Base-by-base conservation (phyloP, 352 stramenopile species). In the Phytophthora gonapodyides region DNA sequence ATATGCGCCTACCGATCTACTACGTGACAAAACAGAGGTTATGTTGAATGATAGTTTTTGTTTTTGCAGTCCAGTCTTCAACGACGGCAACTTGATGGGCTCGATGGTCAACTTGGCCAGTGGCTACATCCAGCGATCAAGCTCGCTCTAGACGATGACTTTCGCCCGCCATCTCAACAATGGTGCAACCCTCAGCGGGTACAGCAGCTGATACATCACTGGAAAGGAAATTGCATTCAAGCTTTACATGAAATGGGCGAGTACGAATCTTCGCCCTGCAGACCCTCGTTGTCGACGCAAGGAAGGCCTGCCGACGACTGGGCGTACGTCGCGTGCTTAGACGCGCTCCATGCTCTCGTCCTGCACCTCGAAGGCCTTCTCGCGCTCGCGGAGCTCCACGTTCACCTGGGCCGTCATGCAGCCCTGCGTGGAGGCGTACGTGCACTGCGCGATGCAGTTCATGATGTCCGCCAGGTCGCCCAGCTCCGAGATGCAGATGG, bases 381-480 rank as follows among this genome's bases (percentile, higher is more conserved):
- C 87, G 47, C 89, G 88, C 51, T 87, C 75, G n/a, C 94, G 82
- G 34, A 98, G 87, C 78, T 98, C 94, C 44, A 95, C 73, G 53
- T 98, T 93, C 31, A 94, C 78, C 78, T 98, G 89, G 1, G 93
- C 93, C 55, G 92, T 97, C 94, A 98, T 98, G 67, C 93, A 98
- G 52, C 92, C 94, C 60, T 93, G 84, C 1, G 93, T 97, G 35
- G 85, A 86, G 24, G 78, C 84, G 73, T 98, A 98, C 12, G 91
- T 96, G 78, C 93, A 90, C 67, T 98, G 89, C 34, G 93, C 88
- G 41, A 97, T 84, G 61, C 87, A 82, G 57, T 96, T 82, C 46
- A 98, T 66, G 13, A 91, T 81, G n/a, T 89, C 75, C 2, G 95
- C 88, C 55, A 81, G 75, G 35, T 97, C 76, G 7, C 66, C 55